Percentiles rank a stretch among this genome's conserved stretches.
Conservation (phyloP, 345 rosid genomes). For the Tarenaya hassleriana region DNA sequence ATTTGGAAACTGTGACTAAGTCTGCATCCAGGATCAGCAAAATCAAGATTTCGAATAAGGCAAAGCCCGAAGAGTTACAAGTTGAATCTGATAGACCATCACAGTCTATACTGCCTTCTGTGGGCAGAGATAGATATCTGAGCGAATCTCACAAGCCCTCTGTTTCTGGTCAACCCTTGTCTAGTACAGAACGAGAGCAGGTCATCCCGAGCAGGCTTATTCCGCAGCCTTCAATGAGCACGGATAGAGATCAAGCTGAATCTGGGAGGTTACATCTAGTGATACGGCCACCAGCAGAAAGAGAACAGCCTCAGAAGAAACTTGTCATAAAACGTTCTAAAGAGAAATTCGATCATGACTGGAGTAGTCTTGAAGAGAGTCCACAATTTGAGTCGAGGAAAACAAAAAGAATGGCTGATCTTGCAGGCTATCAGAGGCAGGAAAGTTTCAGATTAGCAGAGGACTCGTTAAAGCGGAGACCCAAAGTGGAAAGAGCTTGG, state of each 20-base stretch:
- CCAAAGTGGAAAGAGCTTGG: slow-evolving; percentile 55
- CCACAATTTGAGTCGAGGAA: slow-evolving; percentile 58
- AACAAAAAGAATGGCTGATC: slow-evolving; percentile 74
- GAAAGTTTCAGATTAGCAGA: slow-evolving; percentile 34
- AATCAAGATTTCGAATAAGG: slow-evolving; percentile 65
- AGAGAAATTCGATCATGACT: slow-evolving; percentile 65
- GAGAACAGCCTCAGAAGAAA: slow-evolving; percentile 66
- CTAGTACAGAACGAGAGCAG: slow-evolving; percentile 42
- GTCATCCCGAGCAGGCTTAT: slow-evolving; percentile 54
- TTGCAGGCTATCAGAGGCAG: slow-evolving; percentile 59
- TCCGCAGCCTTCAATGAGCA: slow-evolving; percentile 45
- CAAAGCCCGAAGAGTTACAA: slow-evolving; percentile 46
- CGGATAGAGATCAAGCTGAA: slow-evolving; percentile 53
- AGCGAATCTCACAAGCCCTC: slow-evolving; percentile 57
- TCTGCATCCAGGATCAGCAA: slow-evolving; percentile 53
- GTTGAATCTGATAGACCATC: slow-evolving; percentile 48
- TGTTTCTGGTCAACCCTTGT: slow-evolving; percentile 50
- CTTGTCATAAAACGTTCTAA: slow-evolving; percentile 69
- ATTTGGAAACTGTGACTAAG: slow-evolving; percentile 45
- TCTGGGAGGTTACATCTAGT: slow-evolving; percentile 65
- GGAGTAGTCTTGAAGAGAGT: slow-evolving; percentile 62
- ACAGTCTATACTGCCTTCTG: slow-evolving; percentile 45
- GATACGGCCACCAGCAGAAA: slow-evolving; percentile 77
- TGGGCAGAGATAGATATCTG: slow-evolving; percentile 48
- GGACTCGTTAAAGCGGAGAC: slow-evolving; percentile 47